These are phyloP conservation scores for Grigorovia jiainica DNA, from an alignment of 805 yeast species.

Conservation along the genomic window DNA sequence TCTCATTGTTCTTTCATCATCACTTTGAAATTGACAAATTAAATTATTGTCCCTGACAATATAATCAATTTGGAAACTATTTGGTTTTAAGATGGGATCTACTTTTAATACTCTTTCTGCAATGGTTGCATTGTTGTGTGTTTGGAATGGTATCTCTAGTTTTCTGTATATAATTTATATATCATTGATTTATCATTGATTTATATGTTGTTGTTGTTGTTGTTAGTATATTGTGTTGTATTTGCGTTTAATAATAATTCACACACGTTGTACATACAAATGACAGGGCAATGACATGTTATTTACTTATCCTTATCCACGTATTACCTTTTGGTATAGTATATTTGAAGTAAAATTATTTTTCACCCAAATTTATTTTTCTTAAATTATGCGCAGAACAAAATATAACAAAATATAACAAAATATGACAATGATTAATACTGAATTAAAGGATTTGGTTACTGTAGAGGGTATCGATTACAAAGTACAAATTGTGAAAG, in stretches of 20 bases:
- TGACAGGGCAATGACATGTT: neutral
- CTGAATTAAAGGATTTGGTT: neutral
- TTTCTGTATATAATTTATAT: slow-evolving; percentile 18
- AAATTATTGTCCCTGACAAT: slow-evolving; percentile 30
- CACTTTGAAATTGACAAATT: slow-evolving; percentile 44
- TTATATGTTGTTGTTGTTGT: neutral
- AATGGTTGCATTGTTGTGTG: slow-evolving; percentile 47
- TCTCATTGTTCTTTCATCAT: slow-evolving; percentile 65
- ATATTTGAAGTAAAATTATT: no score
- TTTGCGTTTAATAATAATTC: no score
- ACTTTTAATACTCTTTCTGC: slow-evolving; percentile 57
- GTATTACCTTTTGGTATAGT: no score
- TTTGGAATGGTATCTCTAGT: slow-evolving; percentile 56
- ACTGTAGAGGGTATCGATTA: neutral
- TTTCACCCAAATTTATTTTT: no score
- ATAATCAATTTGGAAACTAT: slow-evolving; percentile 49
- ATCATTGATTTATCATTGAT: no score
- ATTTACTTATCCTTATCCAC: neutral
- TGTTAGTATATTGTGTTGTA: slow-evolving; percentile 6
- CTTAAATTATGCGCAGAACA: no score
- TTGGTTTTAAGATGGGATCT: slow-evolving; percentile 71
- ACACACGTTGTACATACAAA: slow-evolving; percentile 2
- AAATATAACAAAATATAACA: no score
- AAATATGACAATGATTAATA: no score
- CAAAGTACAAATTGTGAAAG: slow-evolving; percentile 4